Conservation (phyloP, 2,329 filamentous ascomycete species). For the Diaporthe longicolla region DNA sequence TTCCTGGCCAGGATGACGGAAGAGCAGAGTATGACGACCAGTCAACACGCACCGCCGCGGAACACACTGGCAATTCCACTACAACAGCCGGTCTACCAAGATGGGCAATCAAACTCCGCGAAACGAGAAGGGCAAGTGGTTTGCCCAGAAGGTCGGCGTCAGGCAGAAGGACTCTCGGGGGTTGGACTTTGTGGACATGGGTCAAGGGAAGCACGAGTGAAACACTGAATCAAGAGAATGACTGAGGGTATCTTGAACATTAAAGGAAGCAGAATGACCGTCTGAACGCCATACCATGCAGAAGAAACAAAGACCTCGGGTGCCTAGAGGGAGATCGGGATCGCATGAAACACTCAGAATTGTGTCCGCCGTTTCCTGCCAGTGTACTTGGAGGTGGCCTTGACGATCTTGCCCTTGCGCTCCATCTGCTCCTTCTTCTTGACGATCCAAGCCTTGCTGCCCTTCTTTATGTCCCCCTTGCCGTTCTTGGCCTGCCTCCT, state of each 20-base stretch:
- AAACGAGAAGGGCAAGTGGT: too few species aligned
- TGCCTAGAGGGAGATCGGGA: not conserved
- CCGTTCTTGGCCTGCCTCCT: constrained; percentile 65
- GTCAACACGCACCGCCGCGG: too few species aligned
- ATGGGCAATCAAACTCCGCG: too few species aligned
- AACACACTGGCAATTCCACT: too few species aligned
- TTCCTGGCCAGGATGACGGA: not conserved
- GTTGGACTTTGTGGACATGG: too few species aligned
- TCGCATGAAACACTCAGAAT: constrained; percentile 66
- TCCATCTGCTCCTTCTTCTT: constrained; percentile 95
- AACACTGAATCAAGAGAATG: not conserved
- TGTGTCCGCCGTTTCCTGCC: constrained; percentile 86
- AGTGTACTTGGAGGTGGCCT: constrained; percentile 92
- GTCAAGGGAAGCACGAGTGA: not conserved
- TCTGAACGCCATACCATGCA: constrained; percentile 41
- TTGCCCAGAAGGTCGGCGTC: too few species aligned
- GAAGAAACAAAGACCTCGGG: constrained; percentile 4
- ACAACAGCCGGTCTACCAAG: too few species aligned
- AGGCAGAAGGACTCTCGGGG: too few species aligned
- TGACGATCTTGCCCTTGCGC: constrained; percentile 93
- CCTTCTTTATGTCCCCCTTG: constrained; percentile 78
- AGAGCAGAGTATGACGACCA: not conserved
- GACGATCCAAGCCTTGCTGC: constrained; percentile 86
- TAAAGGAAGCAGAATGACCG: constrained; percentile 20
- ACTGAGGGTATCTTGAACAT: constrained; percentile 42